These are phyloP conservation scores for Termitomyces sp. DNA, from an alignment of 768 basidiomycete genomes.

Conservation along the genomic window DNA sequence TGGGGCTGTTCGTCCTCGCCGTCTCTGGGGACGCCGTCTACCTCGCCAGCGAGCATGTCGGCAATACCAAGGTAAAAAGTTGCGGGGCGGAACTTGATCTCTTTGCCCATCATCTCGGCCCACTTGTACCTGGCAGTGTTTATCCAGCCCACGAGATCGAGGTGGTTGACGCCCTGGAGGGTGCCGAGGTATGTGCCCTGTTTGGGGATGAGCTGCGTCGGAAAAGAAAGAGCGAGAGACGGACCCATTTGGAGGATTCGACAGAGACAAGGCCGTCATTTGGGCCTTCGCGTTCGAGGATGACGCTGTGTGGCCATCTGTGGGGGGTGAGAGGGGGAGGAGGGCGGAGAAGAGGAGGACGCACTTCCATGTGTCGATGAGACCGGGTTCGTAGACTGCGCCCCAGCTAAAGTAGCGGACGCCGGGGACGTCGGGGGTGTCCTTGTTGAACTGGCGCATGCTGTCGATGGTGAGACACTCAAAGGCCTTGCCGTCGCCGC, in stretches of 20 bases:
- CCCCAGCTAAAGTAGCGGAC: conserved; percentile 97
- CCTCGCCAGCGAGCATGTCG: conserved; percentile 71
- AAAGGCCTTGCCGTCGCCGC: conserved; percentile 94
- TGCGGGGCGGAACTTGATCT: conserved; percentile 87
- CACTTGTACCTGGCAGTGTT: conserved; percentile 85
- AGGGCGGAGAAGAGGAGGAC: conserved; percentile 14
- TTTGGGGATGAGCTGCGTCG: background rate
- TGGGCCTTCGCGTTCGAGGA: conserved; percentile 81
- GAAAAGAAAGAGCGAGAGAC: conserved; percentile 5
- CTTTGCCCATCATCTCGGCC: conserved; percentile 82
- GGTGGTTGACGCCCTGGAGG: conserved; percentile 82
- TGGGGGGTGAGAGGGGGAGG: background rate
- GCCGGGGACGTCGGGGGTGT: conserved; percentile 70
- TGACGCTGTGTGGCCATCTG: conserved; percentile 72
- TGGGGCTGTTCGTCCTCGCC: conserved; percentile 2
- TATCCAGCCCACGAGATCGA: conserved; percentile 92
- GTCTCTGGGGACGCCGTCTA: conserved; percentile 46
- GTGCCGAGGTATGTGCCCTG: conserved; percentile 96
- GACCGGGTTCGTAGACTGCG: conserved; percentile 80
- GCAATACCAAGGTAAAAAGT: conserved; percentile 86
- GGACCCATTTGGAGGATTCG: conserved; percentile 78
- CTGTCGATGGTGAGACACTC: conserved; percentile 77
- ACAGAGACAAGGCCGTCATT: conserved; percentile 94
- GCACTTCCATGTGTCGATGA: conserved; percentile 86
- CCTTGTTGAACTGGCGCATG: conserved; percentile 87